Evolutionary conservation across 176 grass and related monocot species (phyloP), one percentile per base, ranked within the genome.

Genomic region (Eragrostis curvula): DNA sequence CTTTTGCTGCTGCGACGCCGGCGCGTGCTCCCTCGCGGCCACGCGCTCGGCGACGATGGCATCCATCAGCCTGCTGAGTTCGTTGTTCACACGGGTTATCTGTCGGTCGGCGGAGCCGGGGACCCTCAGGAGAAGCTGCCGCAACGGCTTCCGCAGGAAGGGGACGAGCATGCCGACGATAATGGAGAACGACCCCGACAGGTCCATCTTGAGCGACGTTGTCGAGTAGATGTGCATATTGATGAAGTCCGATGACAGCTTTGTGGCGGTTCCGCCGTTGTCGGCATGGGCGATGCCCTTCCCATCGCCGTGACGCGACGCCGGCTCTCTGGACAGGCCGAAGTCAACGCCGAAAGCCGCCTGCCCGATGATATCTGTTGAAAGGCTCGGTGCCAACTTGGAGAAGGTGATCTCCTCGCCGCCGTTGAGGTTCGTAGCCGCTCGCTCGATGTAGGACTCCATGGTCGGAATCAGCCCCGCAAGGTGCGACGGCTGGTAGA

Each of bases 401-500:
- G 8, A 11, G 44, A 74, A 2, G 1, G n/a, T n/a, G n/a, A n/a
- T n/a, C n/a, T n/a, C n/a, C n/a, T n/a, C n/a, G n/a, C n/a, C n/a
- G n/a, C n/a, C 21, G 16, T 15, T 16, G 67, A 85, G 75, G 45
- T 71, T 57, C 53, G 66, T 3, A 11, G 16, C 17, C 30, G 57
- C 57, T 0, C 67, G 45, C 18, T 71, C 70, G 41, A 90, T 27
- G 60, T 90, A 86, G 0, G 85, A 70, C 5, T 89, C 86, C 70
- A 91, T 89, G 39, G 7, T 17, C 13, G 92, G 86, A 63, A 91
- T 85, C 15, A 94, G 75, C 47, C 86, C 79, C 3, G 89, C 82
- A 28, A 94, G 3, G 47, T 91, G 92, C 10, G 86, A 89, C 5
- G 92, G 89, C 82, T 89, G 89, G 71, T 94, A 94, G 70, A 94